Base-by-base conservation (phyloP, 225 moss, liverwort and hornwort species). In the Anthoceros angustus region DNA sequence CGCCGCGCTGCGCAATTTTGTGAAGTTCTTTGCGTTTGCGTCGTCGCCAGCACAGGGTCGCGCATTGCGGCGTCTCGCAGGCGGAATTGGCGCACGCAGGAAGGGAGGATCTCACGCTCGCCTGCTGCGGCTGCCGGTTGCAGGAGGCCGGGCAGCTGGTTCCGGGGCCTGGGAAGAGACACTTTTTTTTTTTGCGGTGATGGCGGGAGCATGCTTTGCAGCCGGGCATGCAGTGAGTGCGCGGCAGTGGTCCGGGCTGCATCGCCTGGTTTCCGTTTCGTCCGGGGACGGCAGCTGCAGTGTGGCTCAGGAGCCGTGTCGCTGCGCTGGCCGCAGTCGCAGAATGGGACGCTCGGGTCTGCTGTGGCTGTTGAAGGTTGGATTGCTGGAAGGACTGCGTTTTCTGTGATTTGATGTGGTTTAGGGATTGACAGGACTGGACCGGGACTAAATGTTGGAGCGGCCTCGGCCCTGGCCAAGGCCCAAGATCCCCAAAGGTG, bases 131-230 rank as follows among this genome's bases (percentile, higher is more conserved):
- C n/a, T n/a, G n/a, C n/a, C n/a, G n/a, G n/a, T n/a, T n/a, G n/a
- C n/a, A n/a, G n/a, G n/a, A n/a, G n/a, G n/a, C n/a, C n/a, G n/a
- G n/a, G n/a, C n/a, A n/a, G n/a, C n/a, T n/a, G n/a, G n/a, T n/a
- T n/a, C n/a, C n/a, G n/a, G n/a, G n/a, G n/a, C n/a, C n/a, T n/a
- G n/a, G n/a, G n/a, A n/a, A n/a, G n/a, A n/a, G n/a, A n/a, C n/a
- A n/a, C n/a, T n/a, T n/a, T n/a, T n/a, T n/a, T n/a, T n/a, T n/a
- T n/a, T n/a, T n/a, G n/a, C n/a, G n/a, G 49, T 16, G 16, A 50
- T 50, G 49, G 49, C 49, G 7, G 49, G 49, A 50, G 49, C 49
- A 20, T 50, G 49, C 49, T 50, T 50, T 50, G 49, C 49, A 20
- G 14, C 49, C 14, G 10, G 49, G 15, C 49, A 50, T 20, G 49